Base-by-base conservation (phyloP, 345 rosid species). In the Noccaea bulbosa region DNA sequence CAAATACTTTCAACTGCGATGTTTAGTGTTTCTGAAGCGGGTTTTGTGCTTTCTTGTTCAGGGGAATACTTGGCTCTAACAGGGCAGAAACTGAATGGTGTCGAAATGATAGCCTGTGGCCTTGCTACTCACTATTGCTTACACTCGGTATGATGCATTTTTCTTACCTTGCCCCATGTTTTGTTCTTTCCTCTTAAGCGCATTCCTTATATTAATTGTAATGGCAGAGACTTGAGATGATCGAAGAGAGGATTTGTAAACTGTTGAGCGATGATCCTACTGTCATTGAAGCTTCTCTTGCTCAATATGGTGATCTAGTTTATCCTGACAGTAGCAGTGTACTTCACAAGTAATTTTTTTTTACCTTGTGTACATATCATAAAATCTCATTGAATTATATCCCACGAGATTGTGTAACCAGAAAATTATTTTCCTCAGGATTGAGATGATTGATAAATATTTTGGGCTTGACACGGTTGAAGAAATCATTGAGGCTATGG, bases 11-110 rank as follows among this genome's bases (percentile, higher is more conserved):
- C 40, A 41, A 49, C 37, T 32, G 50, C 35, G 11, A 72, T 7
- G 9, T 40, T 56, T 45, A 50, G 56, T 38, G 49, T 34, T 49
- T 52, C 50, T 74, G 24, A 68, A 51, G 24, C 5, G 34, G 49
- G 12, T 11, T 64, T 50, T 47, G 9, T 62, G 39, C 6, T 69
- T 62, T 69, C 52, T 67, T 48, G 67, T 74, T 38, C 81, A 94
- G 97, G 96, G 77, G 96, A 94, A 78, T 94, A 85, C 81, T 79
- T 91, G 57, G 93, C 99, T 62, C 83, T 94, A 58, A 89, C 96
- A 3, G 99, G 97, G 76, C 89, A 89, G 78, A 89, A 88, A 72
- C 95, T 89, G 35, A 78, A 84, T 80, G 98, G 93, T 71, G 87
- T 78, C 1, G 96, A 94, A 72, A 94, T 94, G 98, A 84, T 91